Percentiles rank a stretch among this genome's conserved stretches.
Evolutionary conservation across 2,329 filamentous ascomycete genomes (phyloP).

Genomic region (Fusarium armeniacum): DNA sequence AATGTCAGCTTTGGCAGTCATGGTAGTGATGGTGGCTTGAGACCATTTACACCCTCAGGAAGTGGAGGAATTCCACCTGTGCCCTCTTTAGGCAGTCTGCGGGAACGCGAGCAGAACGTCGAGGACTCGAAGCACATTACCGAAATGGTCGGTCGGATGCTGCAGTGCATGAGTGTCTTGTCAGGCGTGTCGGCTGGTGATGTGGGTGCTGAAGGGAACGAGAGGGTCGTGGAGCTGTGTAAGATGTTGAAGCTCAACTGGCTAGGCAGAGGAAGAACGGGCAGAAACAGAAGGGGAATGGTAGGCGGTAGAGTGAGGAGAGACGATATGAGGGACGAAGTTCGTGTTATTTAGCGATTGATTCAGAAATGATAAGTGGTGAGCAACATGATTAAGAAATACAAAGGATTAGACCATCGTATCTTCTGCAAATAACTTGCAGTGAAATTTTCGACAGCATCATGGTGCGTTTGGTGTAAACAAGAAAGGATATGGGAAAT

Average conservation of each 20-base stretch:
- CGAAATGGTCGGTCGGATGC: conserved; percentile 93
- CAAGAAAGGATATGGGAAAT: neutral
- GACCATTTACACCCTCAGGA: conserved; percentile 66
- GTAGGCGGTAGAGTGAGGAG: conserved; percentile 76
- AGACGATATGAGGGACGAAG: conserved; percentile 59
- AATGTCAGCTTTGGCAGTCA: conserved; percentile 80
- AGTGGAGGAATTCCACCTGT: conserved; percentile 39
- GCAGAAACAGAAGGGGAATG: conserved; percentile 89
- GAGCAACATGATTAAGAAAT: conserved; percentile 1
- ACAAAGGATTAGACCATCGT: neutral
- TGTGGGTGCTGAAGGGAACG: conserved; percentile 78
- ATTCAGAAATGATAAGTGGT: conserved; percentile 1
- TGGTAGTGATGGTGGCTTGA: conserved; percentile 60
- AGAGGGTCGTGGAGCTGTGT: conserved; percentile 85
- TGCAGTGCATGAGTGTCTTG: conserved; percentile 95
- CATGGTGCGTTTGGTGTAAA: neutral
- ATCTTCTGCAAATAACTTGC: no score
- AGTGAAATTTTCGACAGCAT: neutral
- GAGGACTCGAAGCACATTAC: conserved; percentile 85
- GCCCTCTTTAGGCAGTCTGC: conserved; percentile 58
- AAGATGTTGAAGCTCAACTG: conserved; percentile 96
- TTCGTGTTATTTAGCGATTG: conserved; percentile 54
- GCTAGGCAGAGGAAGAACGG: conserved; percentile 90
- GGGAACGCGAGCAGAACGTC: conserved; percentile 72
- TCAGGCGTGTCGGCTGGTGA: conserved; percentile 68